phyloP scores from a whole-genome alignment of 257 asterid species.

The Petunia axillaris region DNA sequence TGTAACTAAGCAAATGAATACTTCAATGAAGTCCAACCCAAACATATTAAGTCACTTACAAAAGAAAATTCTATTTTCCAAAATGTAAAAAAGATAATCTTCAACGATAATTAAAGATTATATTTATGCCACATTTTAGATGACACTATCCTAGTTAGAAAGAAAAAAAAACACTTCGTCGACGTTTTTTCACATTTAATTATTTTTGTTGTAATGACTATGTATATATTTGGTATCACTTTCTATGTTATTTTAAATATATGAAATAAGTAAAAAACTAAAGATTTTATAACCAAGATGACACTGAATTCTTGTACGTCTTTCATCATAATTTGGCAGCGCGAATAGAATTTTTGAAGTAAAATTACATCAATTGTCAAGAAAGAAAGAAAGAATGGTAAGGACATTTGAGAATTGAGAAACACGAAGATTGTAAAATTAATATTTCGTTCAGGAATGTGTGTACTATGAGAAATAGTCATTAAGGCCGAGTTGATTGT shows the following conservation, averaged over 20 bases:
- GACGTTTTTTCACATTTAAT: no score
- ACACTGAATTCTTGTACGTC: background rate
- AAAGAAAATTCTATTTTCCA: background rate
- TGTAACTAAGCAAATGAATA: background rate
- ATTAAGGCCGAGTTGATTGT: no score
- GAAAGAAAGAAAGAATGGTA: background rate
- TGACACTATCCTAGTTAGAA: no score
- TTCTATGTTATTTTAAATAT: no score
- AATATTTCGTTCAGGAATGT: conserved; percentile 23
- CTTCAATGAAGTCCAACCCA: background rate
- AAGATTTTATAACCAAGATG: background rate
- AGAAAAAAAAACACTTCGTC: no score
- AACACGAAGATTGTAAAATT: conserved; percentile 13
- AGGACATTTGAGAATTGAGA: conserved; percentile 12
- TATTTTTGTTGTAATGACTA: no score
- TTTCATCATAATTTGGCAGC: background rate
- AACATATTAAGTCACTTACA: background rate
- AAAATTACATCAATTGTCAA: background rate
- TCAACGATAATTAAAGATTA: no score
- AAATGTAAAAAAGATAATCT: background rate
- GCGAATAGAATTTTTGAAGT: background rate
- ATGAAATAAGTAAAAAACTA: no score
- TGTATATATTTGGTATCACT: no score
- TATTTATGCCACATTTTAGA: background rate
- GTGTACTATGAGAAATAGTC: conserved; percentile 16